These are phyloP conservation scores for Amoebophrya sp. DNA, from an alignment of 169 alveolate species.

Conservation along the genomic window DNA sequence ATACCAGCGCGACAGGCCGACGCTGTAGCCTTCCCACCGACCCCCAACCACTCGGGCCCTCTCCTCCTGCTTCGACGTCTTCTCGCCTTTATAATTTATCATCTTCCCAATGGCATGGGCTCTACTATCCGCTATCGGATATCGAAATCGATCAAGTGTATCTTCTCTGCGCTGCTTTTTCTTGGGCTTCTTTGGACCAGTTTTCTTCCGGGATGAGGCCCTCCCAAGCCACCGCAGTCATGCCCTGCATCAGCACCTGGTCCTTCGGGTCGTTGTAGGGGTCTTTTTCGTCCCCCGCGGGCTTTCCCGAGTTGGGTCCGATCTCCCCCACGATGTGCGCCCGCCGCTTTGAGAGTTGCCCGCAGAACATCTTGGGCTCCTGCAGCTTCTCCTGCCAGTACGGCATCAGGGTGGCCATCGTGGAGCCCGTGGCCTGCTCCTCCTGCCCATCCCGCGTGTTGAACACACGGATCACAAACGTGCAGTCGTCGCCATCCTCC, in stretches of 20 bases:
- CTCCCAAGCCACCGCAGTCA: not conserved
- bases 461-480: not conserved
- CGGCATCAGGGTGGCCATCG: not conserved
- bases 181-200: too few relatives aligned
- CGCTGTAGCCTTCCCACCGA: too few relatives aligned
- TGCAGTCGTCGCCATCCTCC: not conserved
- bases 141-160: too few relatives aligned
- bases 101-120: too few relatives aligned
- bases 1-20: too few relatives aligned
- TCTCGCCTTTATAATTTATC: too few relatives aligned
- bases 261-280: not conserved
- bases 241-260: not conserved
- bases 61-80: too few relatives aligned
- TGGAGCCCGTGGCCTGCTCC: not conserved
- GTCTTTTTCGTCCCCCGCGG: not conserved
- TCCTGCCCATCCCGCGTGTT: not conserved
- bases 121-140: too few relatives aligned
- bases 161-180: too few relatives aligned
- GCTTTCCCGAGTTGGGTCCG: not conserved
- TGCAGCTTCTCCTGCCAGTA: not conserved
- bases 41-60: too few relatives aligned
- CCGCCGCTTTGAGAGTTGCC: not conserved
- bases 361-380: not conserved
- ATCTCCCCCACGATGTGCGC: not conserved
- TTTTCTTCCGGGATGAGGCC: not conserved